Percentiles rank a stretch among this genome's conserved stretches.
These are phyloP conservation scores for Eimeria sp. DNA, from an alignment of 169 alveolate species.

Conservation along the genomic window DNA sequence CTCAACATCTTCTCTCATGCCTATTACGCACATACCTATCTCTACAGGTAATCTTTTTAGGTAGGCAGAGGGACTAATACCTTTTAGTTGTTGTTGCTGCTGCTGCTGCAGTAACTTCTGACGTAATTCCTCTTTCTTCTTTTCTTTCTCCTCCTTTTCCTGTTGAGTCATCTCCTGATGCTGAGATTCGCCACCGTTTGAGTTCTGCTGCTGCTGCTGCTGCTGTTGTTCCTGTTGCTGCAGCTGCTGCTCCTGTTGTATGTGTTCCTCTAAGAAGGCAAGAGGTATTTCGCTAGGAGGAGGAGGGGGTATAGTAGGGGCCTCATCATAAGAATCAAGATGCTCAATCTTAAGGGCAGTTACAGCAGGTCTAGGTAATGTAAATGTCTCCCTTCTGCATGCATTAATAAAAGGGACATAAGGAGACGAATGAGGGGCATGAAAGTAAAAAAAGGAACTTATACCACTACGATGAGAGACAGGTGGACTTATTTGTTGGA, in stretches of 20 bases:
- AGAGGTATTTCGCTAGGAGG: slow-evolving; percentile 89
- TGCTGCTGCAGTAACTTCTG: slow-evolving; percentile 30
- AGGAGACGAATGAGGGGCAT: slow-evolving; percentile 90
- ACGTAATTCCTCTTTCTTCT: slow-evolving; percentile 80
- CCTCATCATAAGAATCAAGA: slow-evolving; percentile 16
- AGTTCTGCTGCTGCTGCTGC: slow-evolving; percentile 85
- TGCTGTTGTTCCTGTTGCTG: slow-evolving; percentile 89
- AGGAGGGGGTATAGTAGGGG: slow-evolving; percentile 18
- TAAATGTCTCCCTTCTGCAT: slow-evolving; percentile 89
- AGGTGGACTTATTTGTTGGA: slow-evolving; percentile 93
- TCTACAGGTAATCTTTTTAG: slow-evolving; percentile 25
- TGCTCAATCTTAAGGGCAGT: slow-evolving; percentile 92
- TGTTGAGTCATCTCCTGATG: not conserved
- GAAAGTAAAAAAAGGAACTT: slow-evolving; percentile 91
- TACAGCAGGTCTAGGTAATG: slow-evolving; percentile 89
- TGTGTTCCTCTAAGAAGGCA: slow-evolving; percentile 85
- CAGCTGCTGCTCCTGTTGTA: slow-evolving; percentile 25
- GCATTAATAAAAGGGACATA: slow-evolving; percentile 91
- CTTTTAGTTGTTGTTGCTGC: slow-evolving; percentile 72
- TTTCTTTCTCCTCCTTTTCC: slow-evolving; percentile 82
- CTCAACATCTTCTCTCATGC: slow-evolving; percentile 79
- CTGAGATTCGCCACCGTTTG: slow-evolving; percentile 74
- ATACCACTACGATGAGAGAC: slow-evolving; percentile 91
- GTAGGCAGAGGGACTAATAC: slow-evolving; percentile 13
- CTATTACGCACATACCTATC: slow-evolving; percentile 39